Base-by-base conservation (phyloP, 1,284 basidiomycete genomes). In the Coriolopsis trogii region DNA sequence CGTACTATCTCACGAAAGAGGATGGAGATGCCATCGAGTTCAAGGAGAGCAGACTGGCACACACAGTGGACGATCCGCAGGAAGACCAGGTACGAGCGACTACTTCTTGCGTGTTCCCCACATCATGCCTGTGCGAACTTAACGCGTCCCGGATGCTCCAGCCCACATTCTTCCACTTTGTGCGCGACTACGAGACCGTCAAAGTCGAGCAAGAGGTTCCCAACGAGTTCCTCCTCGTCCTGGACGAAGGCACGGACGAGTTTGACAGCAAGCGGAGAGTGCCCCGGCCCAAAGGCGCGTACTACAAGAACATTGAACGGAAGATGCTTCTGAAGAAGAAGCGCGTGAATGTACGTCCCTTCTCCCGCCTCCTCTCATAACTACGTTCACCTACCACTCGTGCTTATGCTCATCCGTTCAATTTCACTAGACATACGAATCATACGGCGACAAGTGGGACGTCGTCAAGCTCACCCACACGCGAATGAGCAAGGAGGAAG, bases 281-380 rank as follows among this genome's bases (percentile, higher is more conserved):
- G 13, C 18, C 49, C 3, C 54, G 59, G 30, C 64, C 40, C 66
- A 78, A 51, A 69, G 91, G 88, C 15, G 93, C 86, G 0, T 93
- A 91, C 68, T 94, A 92, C 75, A 93, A 93, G 71, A 87, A 87
- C 64, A 90, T 95, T 53, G 85, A 88, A 67, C 83, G 89, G 53
- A 92, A 92, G 68, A 92, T 93, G 79, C 75, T 84, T 18, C 73
- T 95, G 41, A 91, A 93, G 70, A 94, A 93, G 76, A 91, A 87
- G 67, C 81, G 92, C 12, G 81, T 79, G 16, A 89, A 87, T 67
- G 91, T 92, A 59, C 67, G 84, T 68, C 21, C 23, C 16, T 18
- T 26, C 47, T 31, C 12, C 18, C 21, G 4, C 24, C n/a, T n/a
- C n/a, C n/a, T 6, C 29, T 46, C 40, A 15, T 43, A 41, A 43